A percentile compares a stretch with the other conserved stretches of the same genome.
Conservation (phyloP, 495 filamentous ascomycete species). For the Penicillium lagena region DNA sequence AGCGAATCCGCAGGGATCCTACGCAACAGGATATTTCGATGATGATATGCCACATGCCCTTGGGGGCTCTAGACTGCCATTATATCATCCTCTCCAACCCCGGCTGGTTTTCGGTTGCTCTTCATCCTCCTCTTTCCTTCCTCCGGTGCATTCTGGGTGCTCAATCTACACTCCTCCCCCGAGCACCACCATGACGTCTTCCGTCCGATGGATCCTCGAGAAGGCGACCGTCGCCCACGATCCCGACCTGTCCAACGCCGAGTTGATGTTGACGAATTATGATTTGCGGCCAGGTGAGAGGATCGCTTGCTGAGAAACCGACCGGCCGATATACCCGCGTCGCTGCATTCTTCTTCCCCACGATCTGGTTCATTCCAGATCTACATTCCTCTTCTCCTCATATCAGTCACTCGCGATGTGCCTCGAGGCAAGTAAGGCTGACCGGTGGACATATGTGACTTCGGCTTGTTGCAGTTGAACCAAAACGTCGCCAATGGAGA, state of each 20-base stretch:
- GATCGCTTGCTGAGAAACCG: too few species aligned
- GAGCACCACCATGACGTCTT: slow-evolving; percentile 16
- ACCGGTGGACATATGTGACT: slow-evolving; percentile 7
- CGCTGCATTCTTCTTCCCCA: neutral
- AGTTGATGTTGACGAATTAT: slow-evolving; percentile 87
- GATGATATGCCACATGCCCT: slow-evolving; percentile 5
- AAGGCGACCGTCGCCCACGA: slow-evolving; percentile 69
- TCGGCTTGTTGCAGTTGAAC: slow-evolving; percentile 54
- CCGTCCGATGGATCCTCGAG: slow-evolving; percentile 23
- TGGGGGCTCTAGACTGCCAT: neutral
- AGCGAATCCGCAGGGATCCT: slow-evolving; percentile 2
- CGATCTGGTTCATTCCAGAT: too few species aligned
- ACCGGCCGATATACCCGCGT: neutral
- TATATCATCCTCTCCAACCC: neutral
- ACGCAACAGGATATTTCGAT: slow-evolving; percentile 1
- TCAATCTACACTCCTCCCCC: neutral
- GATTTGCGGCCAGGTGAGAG: slow-evolving; percentile 75
- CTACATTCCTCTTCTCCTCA: neutral
- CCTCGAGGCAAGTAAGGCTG: slow-evolving; percentile 6
- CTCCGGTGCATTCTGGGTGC: neutral
- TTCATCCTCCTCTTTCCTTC: neutral
- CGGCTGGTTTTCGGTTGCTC: neutral
- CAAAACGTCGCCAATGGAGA: slow-evolving; percentile 78
- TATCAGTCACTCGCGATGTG: neutral
- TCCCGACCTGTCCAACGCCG: slow-evolving; percentile 71